Percentiles rank a stretch among this genome's conserved stretches.
Evolutionary conservation across 768 basidiomycete species (phyloP).

Genomic region (Tulasnella sp.): DNA sequence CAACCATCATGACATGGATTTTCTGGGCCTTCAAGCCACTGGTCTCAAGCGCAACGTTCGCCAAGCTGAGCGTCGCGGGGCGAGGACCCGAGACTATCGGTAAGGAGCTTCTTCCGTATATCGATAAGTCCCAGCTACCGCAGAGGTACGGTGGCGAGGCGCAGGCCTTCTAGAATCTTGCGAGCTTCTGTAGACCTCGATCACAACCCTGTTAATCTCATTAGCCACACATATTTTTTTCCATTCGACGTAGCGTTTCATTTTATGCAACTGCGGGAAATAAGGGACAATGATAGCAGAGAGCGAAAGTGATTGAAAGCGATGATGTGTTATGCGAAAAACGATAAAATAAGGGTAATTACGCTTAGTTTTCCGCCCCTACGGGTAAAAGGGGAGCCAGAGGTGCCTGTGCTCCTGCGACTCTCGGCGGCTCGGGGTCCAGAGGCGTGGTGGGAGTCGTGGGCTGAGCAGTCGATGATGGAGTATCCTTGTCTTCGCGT

Average conservation of each 20-base stretch:
- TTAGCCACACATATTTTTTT: not conserved
- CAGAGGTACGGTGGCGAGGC: constrained; percentile 59
- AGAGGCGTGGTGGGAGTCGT: not conserved
- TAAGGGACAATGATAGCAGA: not conserved
- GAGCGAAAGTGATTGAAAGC: no score
- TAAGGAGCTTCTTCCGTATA: constrained; percentile 45
- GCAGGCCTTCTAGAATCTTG: constrained; percentile 35
- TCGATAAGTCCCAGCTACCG: constrained; percentile 50
- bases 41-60: constrained; percentile 57
- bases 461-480: not conserved
- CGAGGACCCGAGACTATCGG: constrained; percentile 45
- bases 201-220: not conserved
- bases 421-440: not conserved
- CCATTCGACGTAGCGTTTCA: not conserved
- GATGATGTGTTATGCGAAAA: no score
- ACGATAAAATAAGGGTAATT: not conserved
- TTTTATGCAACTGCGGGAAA: not conserved
- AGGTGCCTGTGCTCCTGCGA: not conserved
- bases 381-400: not conserved
- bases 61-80: constrained; percentile 73
- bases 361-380: not conserved
- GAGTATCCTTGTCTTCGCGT: not conserved
- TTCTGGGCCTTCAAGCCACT: constrained; percentile 76
- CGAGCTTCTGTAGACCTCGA: not conserved
- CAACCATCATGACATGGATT: constrained; percentile 63